A percentile compares a stretch with the other conserved stretches of the same genome.
Conservation (phyloP, 2,329 filamentous ascomycete genomes). For the Leptographium lundbergii region DNA sequence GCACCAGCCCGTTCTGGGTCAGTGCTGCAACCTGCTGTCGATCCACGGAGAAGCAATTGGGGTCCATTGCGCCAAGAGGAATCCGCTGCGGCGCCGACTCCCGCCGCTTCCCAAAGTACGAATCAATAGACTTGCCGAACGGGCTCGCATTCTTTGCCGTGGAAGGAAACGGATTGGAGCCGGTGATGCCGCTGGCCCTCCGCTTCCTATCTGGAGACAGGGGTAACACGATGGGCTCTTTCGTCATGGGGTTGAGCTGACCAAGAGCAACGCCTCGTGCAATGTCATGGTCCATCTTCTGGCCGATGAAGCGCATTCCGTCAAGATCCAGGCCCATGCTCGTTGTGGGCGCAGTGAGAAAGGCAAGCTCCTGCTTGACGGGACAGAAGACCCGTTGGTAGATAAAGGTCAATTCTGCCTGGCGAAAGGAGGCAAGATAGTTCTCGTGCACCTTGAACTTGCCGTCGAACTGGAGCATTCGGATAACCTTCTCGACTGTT, state of each 20-base stretch:
- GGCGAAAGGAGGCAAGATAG: conserved; percentile 69
- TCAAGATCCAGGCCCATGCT: conserved; percentile 44
- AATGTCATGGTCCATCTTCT: conserved; percentile 52
- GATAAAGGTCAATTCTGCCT: conserved; percentile 84
- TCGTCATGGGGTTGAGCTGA: conserved; percentile 83
- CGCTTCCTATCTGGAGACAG: conserved; percentile 28
- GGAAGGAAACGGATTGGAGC: conserved; percentile 12
- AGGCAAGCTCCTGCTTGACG: conserved; percentile 53
- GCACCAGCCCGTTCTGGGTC: conserved; percentile 35
- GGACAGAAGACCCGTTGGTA: conserved; percentile 94
- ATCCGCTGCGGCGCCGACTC: conserved; percentile 25
- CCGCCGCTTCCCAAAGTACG: conserved; percentile 39
- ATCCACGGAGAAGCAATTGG: conserved; percentile 46
- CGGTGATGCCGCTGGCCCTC: conserved; percentile 19
- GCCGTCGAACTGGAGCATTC: conserved; percentile 78
- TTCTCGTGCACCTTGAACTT: conserved; percentile 69
- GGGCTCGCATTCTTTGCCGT: conserved; percentile 5
- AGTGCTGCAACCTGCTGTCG: conserved; percentile 32
- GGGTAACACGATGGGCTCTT: conserved; percentile 42
- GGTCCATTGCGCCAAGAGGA: conserved; percentile 49
- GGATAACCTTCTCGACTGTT: conserved; percentile 68
- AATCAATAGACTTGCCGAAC: conserved; percentile 36
- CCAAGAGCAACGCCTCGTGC: conserved; percentile 67
- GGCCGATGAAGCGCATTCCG: conserved; percentile 72
- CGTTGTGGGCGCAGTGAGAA: conserved; percentile 54